Base-by-base conservation (phyloP, 352 stramenopile species). In the Pythium aphanidermatum region DNA sequence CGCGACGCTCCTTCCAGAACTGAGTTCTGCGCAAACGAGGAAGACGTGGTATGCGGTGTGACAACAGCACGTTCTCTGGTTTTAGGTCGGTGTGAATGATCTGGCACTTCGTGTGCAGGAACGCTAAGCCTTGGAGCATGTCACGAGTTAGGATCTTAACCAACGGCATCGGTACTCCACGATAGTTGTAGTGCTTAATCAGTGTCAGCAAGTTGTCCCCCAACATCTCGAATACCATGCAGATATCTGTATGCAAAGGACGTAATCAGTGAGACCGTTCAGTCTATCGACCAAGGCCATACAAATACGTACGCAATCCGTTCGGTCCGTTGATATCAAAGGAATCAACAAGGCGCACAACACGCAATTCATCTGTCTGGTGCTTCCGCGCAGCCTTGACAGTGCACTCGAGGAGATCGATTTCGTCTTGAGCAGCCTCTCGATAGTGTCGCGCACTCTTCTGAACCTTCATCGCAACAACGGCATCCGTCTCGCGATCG, bases 21-120 rank as follows among this genome's bases (percentile, higher is more conserved):
- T 79, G 56, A 11, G 75, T 68, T 32, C 77, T 78, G 25, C 69
- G 65, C 33, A 93, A 64, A 27, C 73, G 73, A 1, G 76, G 75
- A 8, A 93, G 59, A 16, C 82, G 75, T 6, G 77, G 77, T 21
- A 93, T 85, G 11, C 55, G 68, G 46, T 83, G 65, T 36, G 64
- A 92, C 2, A 99, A 65, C 32, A 99, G 59, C 17, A 99, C 91
- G 65, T 99, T 99, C 68, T 99, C 97, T 0, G 96, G 96, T 59
- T 99, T 99, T 5, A 99, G 68, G 77, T 99, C 97, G 5, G 96
- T 99, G 76, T 99, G 97, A 68, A 99, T 99, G 58, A 99, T 99
- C 47, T 96, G 58, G 71, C 96, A 99, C 54, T 97, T 86, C 37
- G 83, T 40, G 63, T 99, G 96, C 12, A 99, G 68, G 68, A 99